Conservation (phyloP, 306 rosid genomes). For the Citrullus amarus region DNA sequence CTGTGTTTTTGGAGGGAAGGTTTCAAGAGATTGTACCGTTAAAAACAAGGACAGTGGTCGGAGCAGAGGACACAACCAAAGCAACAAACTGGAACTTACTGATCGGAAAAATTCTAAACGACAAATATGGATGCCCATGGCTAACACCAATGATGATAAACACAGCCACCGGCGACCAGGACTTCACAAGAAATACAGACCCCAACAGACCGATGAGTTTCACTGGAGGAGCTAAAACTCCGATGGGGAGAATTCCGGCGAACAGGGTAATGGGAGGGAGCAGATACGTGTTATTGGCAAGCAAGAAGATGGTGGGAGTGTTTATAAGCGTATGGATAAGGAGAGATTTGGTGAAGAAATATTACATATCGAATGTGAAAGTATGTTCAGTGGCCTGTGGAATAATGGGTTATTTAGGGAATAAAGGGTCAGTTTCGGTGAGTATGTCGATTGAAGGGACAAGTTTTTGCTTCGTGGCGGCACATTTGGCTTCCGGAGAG, state of each 20-base stretch:
- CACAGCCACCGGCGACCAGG: constrained; percentile 24
- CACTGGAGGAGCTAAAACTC: constrained; percentile 8
- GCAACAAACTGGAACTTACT: constrained; percentile 77
- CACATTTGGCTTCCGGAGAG: constrained; percentile 89
- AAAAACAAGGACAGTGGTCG: constrained; percentile 63
- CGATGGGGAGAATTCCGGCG: constrained; percentile 8
- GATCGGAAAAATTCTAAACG: constrained; percentile 53
- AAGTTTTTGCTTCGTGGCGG: constrained; percentile 75
- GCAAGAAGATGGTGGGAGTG: constrained; percentile 97
- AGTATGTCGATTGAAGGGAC: constrained; percentile 90
- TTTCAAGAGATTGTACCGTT: constrained; percentile 91
- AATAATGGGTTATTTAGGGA: constrained; percentile 91
- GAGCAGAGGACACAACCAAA: constrained; percentile 63
- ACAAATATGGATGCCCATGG: constrained; percentile 38
- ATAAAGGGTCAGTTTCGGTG: constrained; percentile 82
- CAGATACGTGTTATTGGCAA: constrained; percentile 45
- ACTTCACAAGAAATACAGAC: neutral
- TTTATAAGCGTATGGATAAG: constrained; percentile 78
- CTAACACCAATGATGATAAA: constrained; percentile 34
- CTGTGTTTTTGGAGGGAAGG: constrained; percentile 23
- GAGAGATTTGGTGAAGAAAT: constrained; percentile 39
- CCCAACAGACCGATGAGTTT: constrained; percentile 9
- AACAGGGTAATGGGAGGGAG: constrained; percentile 15
- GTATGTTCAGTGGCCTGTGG: constrained; percentile 91
- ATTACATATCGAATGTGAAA: constrained; percentile 53